Evolutionary conservation across 2,329 filamentous ascomycete genomes (phyloP).

Genomic region (Epichloe festucae): DNA sequence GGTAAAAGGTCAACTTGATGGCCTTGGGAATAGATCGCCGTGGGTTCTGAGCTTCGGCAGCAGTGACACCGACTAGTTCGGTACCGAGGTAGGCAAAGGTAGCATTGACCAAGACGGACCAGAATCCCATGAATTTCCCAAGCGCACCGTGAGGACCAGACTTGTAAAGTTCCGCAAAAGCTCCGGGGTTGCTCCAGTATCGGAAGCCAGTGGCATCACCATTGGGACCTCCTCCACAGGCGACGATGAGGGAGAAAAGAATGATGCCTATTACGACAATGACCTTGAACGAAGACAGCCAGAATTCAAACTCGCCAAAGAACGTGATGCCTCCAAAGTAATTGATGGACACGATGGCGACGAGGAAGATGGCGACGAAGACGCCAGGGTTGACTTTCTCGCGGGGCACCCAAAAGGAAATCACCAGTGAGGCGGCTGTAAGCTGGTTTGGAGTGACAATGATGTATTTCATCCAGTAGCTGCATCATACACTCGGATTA

Average conservation of each 20-base stretch:
- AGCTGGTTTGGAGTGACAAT: constrained; percentile 78
- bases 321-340: constrained; percentile 48
- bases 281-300: constrained; percentile 55
- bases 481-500: constrained; percentile 12
- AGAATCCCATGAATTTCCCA: constrained; percentile 49
- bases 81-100: constrained; percentile 71
- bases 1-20: constrained; percentile 71
- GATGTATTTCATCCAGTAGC: constrained; percentile 65
- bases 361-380: constrained; percentile 60
- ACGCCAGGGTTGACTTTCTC: constrained; percentile 63
- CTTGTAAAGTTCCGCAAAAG: constrained; percentile 19
- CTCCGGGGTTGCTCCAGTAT: constrained; percentile 51
- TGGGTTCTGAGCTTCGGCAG: constrained; percentile 69
- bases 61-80: constrained; percentile 65
- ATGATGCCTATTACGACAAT: constrained; percentile 54
- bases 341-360: constrained; percentile 52
- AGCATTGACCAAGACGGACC: constrained; percentile 61
- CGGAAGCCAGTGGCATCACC: constrained; percentile 50
- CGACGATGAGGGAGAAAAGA: constrained; percentile 49
- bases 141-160: constrained; percentile 10
- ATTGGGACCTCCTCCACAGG: constrained; percentile 51
- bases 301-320: constrained; percentile 54
- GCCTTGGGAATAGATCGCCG: constrained; percentile 63
- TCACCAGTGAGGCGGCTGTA: constrained; percentile 65
- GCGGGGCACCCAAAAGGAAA: constrained; percentile 60